phyloP scores from a whole-genome alignment of 129 eudicot genomes.

The Flaveria sonorensis region DNA sequence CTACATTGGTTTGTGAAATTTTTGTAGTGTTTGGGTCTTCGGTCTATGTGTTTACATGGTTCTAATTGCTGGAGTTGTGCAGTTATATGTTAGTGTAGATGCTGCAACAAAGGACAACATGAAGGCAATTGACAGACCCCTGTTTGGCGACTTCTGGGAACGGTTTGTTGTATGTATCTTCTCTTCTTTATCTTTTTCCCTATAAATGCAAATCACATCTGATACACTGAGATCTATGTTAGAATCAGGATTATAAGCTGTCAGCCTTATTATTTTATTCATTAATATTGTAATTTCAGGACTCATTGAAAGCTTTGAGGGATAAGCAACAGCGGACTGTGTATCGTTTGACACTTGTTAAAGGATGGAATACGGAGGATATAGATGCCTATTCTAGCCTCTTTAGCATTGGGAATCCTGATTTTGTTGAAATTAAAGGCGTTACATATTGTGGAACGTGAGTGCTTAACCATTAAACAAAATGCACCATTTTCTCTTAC shows the following conservation, averaged over 20 bases:
- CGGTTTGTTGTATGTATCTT: slow-evolving; percentile 69
- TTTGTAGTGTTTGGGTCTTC: background rate
- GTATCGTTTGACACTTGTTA: slow-evolving; percentile 91
- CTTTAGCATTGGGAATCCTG: slow-evolving; percentile 78
- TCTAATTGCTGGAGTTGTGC: slow-evolving; percentile 36
- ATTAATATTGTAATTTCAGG: slow-evolving; percentile 45
- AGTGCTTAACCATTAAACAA: slow-evolving; percentile 31
- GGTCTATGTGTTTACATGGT: background rate
- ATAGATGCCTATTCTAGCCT: slow-evolving; percentile 83
- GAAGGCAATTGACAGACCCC: slow-evolving; percentile 98
- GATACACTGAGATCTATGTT: background rate
- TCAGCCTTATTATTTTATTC: background rate
- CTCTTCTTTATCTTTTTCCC: background rate
- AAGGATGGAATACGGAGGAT: slow-evolving; percentile 98
- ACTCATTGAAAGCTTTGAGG: slow-evolving; percentile 77
- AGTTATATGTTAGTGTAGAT: slow-evolving; percentile 98
- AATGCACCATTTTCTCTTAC: background rate
- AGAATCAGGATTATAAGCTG: background rate
- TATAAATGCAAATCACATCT: background rate
- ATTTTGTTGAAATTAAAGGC: slow-evolving; percentile 97
- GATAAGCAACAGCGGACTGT: slow-evolving; percentile 96
- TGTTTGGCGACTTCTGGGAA: slow-evolving; percentile 99
- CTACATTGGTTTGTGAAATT: background rate
- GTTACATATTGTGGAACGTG: slow-evolving; percentile 99
- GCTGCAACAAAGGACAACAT: slow-evolving; percentile 94